phyloP scores from a whole-genome alignment of 2,329 filamentous ascomycete species.

The Botrytis tulipae region DNA sequence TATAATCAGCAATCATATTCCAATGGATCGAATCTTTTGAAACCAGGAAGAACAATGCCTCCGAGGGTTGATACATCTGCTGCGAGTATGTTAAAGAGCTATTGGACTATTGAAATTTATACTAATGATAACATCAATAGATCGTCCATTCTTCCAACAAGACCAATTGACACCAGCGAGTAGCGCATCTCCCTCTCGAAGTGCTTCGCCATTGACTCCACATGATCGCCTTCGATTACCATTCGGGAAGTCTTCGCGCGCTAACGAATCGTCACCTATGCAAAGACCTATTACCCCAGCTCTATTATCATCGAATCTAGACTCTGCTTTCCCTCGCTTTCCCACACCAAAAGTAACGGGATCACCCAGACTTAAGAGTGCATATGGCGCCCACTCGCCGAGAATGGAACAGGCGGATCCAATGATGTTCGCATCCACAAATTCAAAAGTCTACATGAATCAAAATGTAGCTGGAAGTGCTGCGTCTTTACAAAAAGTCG shows the following conservation, averaged over 20 bases:
- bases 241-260: constrained; percentile 39
- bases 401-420: constrained; percentile 40
- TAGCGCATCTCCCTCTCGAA: constrained; percentile 56
- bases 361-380: constrained; percentile 20
- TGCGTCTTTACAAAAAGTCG: constrained; percentile 59
- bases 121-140: constrained; percentile 40
- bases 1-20: constrained; percentile 28
- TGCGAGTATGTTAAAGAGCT: constrained; percentile 47
- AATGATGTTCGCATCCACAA: constrained; percentile 42
- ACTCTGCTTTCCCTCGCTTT: constrained; percentile 54
- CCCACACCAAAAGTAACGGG: constrained; percentile 42
- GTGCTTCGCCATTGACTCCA: constrained; percentile 62
- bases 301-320: constrained; percentile 44
- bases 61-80: constrained; percentile 52
- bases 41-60: constrained; percentile 44
- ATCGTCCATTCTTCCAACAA: constrained; percentile 53
- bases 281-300: constrained; percentile 46
- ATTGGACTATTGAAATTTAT: not conserved
- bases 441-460: constrained; percentile 41
- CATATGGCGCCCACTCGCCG: constrained; percentile 24
- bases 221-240: constrained; percentile 47
- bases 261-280: constrained; percentile 40
- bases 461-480: constrained; percentile 45
- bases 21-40: constrained; percentile 36
- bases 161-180: constrained; percentile 62